Conservation (phyloP, 2,329 filamentous ascomycete genomes). For the Malbranchea zuffiana region DNA sequence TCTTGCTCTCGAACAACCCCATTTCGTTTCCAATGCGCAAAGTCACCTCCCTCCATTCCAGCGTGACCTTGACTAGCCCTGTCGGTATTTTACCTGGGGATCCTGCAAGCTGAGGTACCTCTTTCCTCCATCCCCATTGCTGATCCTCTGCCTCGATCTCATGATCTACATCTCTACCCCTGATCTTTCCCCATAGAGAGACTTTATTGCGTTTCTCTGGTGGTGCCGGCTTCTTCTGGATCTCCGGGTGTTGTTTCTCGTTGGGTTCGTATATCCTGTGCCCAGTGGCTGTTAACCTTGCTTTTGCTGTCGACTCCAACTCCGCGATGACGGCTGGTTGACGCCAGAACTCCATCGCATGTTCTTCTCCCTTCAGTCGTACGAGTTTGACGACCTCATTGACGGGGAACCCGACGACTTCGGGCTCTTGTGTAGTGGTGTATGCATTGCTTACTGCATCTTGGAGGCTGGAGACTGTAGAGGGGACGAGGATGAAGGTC, state of each 20-base stretch:
- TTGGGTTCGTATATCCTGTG: conserved; percentile 15
- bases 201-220: conserved; percentile 11
- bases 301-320: conserved; percentile 26
- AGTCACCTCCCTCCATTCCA: conserved; percentile 30
- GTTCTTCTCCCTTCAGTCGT: conserved; percentile 30
- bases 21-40: conserved; percentile 35
- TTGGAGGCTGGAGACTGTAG: conserved; percentile 28
- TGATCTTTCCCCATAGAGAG: conserved; percentile 16
- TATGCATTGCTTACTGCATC: conserved; percentile 14
- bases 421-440: conserved; percentile 17
- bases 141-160: conserved; percentile 19
- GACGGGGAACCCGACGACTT: conserved; percentile 32
- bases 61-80: conserved; percentile 23
- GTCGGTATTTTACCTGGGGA: conserved; percentile 11
- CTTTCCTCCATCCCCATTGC: conserved; percentile 24
- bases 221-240: background rate
- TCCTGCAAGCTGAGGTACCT: conserved; percentile 13
- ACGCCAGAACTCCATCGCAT: conserved; percentile 36
- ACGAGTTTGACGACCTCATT: conserved; percentile 32
- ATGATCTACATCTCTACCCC: conserved; percentile 4
- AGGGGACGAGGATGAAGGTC: conserved; percentile 36
- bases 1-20: conserved; percentile 35
- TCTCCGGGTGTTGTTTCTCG: conserved; percentile 5
- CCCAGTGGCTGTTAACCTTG: conserved; percentile 19
- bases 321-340: conserved; percentile 32